Conservation (phyloP, 768 basidiomycete species). For the Trametopsis cervina region DNA sequence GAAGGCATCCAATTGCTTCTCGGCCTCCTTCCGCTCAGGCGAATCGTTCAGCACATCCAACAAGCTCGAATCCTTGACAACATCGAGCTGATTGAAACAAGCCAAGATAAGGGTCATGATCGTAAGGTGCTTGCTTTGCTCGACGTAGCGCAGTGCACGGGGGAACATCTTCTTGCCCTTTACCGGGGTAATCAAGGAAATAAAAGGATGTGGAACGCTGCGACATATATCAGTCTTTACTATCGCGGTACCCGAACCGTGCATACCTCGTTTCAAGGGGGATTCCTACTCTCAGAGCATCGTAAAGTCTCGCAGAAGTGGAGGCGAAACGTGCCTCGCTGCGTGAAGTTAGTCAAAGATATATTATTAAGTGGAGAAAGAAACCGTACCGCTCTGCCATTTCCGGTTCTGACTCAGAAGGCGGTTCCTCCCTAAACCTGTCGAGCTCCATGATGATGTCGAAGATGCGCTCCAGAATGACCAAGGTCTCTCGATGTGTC, state of each 20-base stretch:
- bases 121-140: constrained; percentile 73
- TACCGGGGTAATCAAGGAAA: constrained; percentile 77
- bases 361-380: neutral
- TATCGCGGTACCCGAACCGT: neutral
- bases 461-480: constrained; percentile 78
- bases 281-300: constrained; percentile 75
- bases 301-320: constrained; percentile 71
- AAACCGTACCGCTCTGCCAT: constrained; percentile 37
- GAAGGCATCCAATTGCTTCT: constrained; percentile 88
- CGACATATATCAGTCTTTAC: neutral
- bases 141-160: constrained; percentile 79
- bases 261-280: constrained; percentile 88
- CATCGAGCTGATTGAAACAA: constrained; percentile 91
- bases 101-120: constrained; percentile 88
- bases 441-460: constrained; percentile 81
- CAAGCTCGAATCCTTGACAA: constrained; percentile 69
- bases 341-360: neutral
- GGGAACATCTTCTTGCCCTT: constrained; percentile 94
- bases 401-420: constrained; percentile 45
- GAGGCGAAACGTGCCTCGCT: constrained; percentile 55
- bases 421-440: constrained; percentile 73
- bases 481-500: constrained; percentile 68
- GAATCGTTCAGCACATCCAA: constrained; percentile 64
- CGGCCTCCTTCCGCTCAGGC: constrained; percentile 58
- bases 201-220: constrained; percentile 94